Percentiles rank a stretch among this genome's conserved stretches.
Evolutionary conservation across 345 rosid genomes (phyloP).

Genomic region (Hibiscus mutabilis): DNA sequence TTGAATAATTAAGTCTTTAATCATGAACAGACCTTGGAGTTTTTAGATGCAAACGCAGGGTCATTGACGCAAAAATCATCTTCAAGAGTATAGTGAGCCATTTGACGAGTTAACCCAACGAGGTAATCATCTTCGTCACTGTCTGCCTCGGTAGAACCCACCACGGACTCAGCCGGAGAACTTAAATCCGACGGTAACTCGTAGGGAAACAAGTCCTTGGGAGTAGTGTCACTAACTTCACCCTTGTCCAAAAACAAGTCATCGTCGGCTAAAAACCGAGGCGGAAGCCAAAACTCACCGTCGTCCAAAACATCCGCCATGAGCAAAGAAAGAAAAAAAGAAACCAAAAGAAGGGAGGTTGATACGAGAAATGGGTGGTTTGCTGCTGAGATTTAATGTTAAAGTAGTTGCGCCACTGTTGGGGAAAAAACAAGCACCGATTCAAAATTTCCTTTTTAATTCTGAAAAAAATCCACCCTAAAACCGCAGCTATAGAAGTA

Average conservation of each 20-base stretch:
- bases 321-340: too few relatives aligned
- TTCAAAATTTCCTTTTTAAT: too few relatives aligned
- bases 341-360: too few relatives aligned
- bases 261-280: slow-evolving; percentile 55
- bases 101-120: slow-evolving; percentile 34
- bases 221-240: not conserved
- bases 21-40: slow-evolving; percentile 27
- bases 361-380: too few relatives aligned
- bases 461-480: too few relatives aligned
- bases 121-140: slow-evolving; percentile 54
- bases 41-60: not conserved
- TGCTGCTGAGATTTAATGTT: too few relatives aligned
- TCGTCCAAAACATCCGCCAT: slow-evolving; percentile 61
- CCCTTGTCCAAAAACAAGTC: slow-evolving; percentile 23
- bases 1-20: not conserved
- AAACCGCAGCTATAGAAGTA: too few relatives aligned
- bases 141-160: slow-evolving; percentile 51
- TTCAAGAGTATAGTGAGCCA: slow-evolving; percentile 36
- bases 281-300: slow-evolving; percentile 74
- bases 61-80: slow-evolving; percentile 25
- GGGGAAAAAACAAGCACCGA: too few relatives aligned
- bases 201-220: slow-evolving; percentile 8
- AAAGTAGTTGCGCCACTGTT: too few relatives aligned
- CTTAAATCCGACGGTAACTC: slow-evolving; percentile 19
- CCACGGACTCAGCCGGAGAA: slow-evolving; percentile 6